Conservation (phyloP, 208 protist species). For the Leptomonas seymouri region DNA sequence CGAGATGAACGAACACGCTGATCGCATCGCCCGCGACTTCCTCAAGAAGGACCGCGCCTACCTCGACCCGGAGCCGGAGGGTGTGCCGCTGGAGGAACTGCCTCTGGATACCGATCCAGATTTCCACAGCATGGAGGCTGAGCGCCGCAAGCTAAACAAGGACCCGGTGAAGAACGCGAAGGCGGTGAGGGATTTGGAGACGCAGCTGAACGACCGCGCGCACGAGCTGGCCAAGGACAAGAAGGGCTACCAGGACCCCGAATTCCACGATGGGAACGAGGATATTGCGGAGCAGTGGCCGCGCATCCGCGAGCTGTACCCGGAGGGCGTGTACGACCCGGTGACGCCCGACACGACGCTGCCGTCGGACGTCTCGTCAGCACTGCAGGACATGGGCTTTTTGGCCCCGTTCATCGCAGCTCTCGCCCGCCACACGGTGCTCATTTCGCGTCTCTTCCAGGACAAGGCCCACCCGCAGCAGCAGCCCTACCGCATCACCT, state of each 20-base stretch:
- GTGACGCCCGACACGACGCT: conserved; percentile 58
- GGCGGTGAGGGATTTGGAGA: conserved; percentile 55
- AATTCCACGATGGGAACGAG: conserved; percentile 76
- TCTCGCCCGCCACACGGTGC: conserved; percentile 56
- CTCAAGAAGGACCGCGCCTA: conserved; percentile 61
- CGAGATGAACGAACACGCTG: conserved; percentile 46
- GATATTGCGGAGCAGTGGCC: conserved; percentile 74
- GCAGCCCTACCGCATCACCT: conserved; percentile 73
- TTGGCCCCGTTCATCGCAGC: conserved; percentile 81
- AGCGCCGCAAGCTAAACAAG: conserved; percentile 74
- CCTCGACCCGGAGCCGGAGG: conserved; percentile 73
- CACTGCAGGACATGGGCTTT: conserved; percentile 56
- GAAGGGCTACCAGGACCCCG: conserved; percentile 77
- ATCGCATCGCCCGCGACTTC: conserved; percentile 56
- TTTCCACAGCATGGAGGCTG: conserved; percentile 68
- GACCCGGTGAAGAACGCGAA: conserved; percentile 48
- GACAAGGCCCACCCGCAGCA: conserved; percentile 64
- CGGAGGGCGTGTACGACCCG: conserved; percentile 63
- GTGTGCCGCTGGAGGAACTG: conserved; percentile 60
- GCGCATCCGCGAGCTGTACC: conserved; percentile 79
- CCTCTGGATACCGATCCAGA: conserved; percentile 51
- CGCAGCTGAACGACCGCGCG: conserved; percentile 46
- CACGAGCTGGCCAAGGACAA: conserved; percentile 60
- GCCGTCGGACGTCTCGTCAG: conserved; percentile 61
- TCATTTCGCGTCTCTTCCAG: conserved; percentile 75